Conservation (phyloP, 2,329 filamentous ascomycete species). For the Sporothrix protearum region DNA sequence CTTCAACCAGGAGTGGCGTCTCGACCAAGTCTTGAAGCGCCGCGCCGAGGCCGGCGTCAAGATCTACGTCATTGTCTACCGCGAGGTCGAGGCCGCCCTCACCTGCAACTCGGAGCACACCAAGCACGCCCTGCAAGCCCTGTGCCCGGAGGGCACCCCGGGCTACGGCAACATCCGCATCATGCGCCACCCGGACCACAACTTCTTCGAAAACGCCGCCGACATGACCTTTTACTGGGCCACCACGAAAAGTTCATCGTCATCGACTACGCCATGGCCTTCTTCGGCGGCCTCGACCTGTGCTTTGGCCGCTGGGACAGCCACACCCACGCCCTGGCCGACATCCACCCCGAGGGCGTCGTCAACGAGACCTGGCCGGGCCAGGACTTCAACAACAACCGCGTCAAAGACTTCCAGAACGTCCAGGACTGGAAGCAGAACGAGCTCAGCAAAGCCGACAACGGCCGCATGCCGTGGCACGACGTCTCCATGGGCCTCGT, state of each 20-base stretch:
- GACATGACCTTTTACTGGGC: conserved; percentile 99
- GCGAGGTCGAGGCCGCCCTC: conserved; percentile 74
- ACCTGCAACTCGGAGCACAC: conserved; percentile 93
- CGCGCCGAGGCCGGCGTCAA: conserved; percentile 90
- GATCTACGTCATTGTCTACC: conserved; percentile 90
- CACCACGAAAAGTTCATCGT: conserved; percentile 98
- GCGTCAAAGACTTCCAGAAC: conserved; percentile 90
- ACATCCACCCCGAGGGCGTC: conserved; percentile 81
- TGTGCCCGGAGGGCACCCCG: conserved; percentile 77
- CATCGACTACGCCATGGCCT: conserved; percentile 84
- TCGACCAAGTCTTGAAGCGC: conserved; percentile 83
- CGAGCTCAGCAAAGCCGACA: conserved; percentile 85
- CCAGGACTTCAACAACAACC: conserved; percentile 97
- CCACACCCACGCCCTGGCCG: conserved; percentile 77
- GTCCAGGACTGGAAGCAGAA: conserved; percentile 92
- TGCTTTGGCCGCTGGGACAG: conserved; percentile 96
- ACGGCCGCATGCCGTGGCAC: conserved; percentile 96
- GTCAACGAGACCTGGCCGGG: conserved; percentile 85
- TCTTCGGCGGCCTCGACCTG: conserved; percentile 89
- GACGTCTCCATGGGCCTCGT: conserved; percentile 91
- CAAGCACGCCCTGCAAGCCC: conserved; percentile 73
- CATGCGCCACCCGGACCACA: conserved; percentile 92
- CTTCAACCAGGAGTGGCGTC: conserved; percentile 75
- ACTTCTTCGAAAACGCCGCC: conserved; percentile 85
- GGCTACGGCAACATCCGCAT: conserved; percentile 86